Evolutionary conservation across 352 stramenopile genomes (phyloP).

Genomic region (Pythium vanterpoolii): DNA sequence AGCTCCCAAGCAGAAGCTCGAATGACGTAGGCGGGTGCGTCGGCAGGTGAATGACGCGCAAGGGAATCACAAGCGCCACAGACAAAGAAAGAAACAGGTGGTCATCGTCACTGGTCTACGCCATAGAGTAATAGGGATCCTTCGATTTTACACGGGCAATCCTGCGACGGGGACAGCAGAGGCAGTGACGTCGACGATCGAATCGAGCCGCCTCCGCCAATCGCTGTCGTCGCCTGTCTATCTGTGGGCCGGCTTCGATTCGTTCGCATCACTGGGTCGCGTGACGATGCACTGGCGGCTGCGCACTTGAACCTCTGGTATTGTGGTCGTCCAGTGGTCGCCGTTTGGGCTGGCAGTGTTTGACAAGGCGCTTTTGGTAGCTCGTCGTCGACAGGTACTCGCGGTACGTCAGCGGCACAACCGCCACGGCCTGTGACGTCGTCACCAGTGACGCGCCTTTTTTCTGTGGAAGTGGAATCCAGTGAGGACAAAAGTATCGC

Average conservation of each 20-base stretch:
- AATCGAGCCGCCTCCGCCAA: not conserved
- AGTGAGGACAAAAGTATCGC: slow-evolving; percentile 4
- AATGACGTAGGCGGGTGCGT: slow-evolving; percentile 19
- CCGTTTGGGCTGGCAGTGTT: too few relatives aligned
- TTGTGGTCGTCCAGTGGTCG: not conserved
- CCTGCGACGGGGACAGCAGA: not conserved
- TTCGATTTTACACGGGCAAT: not conserved
- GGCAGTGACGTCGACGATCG: slow-evolving; percentile 3
- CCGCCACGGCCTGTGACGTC: slow-evolving; percentile 13
- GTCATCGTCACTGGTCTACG: not conserved
- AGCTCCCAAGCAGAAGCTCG: slow-evolving; percentile 1
- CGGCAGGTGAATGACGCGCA: not conserved
- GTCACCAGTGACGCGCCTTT: slow-evolving; percentile 3
- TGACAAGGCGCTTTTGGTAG: slow-evolving; percentile 42
- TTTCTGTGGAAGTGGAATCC: slow-evolving; percentile 10
- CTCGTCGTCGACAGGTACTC: slow-evolving; percentile 55
- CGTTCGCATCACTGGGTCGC: not conserved
- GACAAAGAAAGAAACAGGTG: not conserved
- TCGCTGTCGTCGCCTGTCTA: not conserved
- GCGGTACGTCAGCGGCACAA: slow-evolving; percentile 34
- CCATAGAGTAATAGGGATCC: not conserved
- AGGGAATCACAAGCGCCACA: not conserved
- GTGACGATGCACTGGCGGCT: not conserved
- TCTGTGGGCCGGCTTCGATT: not conserved
- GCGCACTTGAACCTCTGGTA: not conserved